Base-by-base conservation (phyloP, 495 filamentous ascomycete species). In the Hypoxylon fuscum region DNA sequence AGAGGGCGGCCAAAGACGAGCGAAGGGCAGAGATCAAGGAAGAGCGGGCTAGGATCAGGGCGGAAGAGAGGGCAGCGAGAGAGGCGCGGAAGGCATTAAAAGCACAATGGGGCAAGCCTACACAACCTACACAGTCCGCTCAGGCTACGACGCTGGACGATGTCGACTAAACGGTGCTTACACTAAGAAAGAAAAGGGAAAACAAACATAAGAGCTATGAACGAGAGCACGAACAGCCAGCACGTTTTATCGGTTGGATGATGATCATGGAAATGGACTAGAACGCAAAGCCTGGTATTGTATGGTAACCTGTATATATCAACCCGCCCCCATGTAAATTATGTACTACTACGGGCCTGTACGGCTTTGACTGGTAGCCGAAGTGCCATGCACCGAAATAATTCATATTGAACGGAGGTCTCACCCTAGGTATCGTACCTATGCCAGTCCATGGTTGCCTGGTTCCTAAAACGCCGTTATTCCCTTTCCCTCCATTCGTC, bases 1-100 rank as follows among this genome's bases (percentile, higher is more conserved):
- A 83, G 74, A 79, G 77, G 67, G 70, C 70, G 7, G 76, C 69
- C 1, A 88, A 88, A 71, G 74, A 74, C 31, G 59, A 77, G 70
- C 75, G 85, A 25, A 73, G 79, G 57, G 75, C 73, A 31, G 68
- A 69, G 8, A 34, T 53, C 51, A 74, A 67, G 55, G 59, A 45
- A 47, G 57, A 70, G 31, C 32, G 72, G 31, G 14, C 34, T 7
- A 38, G 22, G 49, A 41, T 27, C 21, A 58, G 17, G 27, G 54
- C 22, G 17, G 17, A 42, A 21, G 38, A 47, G 4, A 44, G 57
- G 18, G 38, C n/a, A 5, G 52, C 21, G 1, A 46, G 55, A 17
- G 10, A 40, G 18, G 32, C 32, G 45, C 23, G 12, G 18, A 22
- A 45, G 45, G 32, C 50, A 14, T 17, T 14, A 3, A 45, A 29